Evolutionary conservation across 2,329 filamentous ascomycete genomes (phyloP).

Genomic region (Exserohilum turcica): DNA sequence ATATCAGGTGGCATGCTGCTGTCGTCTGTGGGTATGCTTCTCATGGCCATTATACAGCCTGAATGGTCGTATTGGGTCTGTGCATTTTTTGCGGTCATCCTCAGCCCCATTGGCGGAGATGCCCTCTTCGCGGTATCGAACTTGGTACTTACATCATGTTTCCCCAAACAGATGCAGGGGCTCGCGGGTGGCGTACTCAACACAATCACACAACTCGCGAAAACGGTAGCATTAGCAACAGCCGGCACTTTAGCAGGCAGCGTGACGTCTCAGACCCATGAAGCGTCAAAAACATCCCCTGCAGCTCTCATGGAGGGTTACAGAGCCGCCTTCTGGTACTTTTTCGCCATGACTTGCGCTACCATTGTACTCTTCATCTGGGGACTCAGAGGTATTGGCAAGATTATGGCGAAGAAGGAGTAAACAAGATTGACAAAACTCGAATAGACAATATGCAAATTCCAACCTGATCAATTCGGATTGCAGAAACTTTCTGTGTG

Average conservation of each 20-base stretch:
- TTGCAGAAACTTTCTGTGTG: no score
- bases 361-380: slow-evolving; percentile 43
- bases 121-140: slow-evolving; percentile 52
- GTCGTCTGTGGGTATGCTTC: slow-evolving; percentile 45
- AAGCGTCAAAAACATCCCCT: slow-evolving; percentile 38
- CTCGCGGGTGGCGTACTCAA: slow-evolving; percentile 55
- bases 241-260: slow-evolving; percentile 47
- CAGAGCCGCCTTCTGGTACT: slow-evolving; percentile 51
- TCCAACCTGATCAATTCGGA: no score
- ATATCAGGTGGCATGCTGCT: slow-evolving; percentile 43
- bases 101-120: slow-evolving; percentile 54
- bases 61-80: slow-evolving; percentile 56
- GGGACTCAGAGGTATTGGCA: slow-evolving; percentile 51
- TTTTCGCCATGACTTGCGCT: slow-evolving; percentile 44
- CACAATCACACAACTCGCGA: slow-evolving; percentile 52
- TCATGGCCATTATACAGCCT: slow-evolving; percentile 45
- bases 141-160: slow-evolving; percentile 51
- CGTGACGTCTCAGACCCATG: slow-evolving; percentile 28
- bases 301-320: slow-evolving; percentile 50
- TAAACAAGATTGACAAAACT: no score
- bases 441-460: no score
- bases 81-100: slow-evolving; percentile 51
- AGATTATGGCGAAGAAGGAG: no score
- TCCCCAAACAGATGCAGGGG: slow-evolving; percentile 50
- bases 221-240: slow-evolving; percentile 48